Base-by-base conservation (phyloP, 179 eudicot species). In the Corrigiola litoralis region DNA sequence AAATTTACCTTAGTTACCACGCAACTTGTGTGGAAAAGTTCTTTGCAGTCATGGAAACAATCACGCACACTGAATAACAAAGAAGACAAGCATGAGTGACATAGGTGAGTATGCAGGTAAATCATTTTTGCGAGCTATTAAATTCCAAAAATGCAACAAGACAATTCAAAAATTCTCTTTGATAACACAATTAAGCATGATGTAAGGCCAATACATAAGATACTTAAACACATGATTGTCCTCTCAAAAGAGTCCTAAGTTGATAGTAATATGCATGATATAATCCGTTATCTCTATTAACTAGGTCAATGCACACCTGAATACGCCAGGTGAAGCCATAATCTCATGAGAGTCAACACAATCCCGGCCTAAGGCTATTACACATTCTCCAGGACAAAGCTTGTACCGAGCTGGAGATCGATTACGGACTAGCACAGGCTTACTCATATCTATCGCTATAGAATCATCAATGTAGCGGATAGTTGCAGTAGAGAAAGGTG, bases 311-410 rank as follows among this genome's bases (percentile, higher is more conserved):
- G 20, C 34, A 29, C 53, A 61, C 66, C 53, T 61, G 40, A 61
- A 61, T 17, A 61, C 40, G 12, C 66, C 66, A 28, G 66, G 66
- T 45, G 66, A 44, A 61, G 66, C 41, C 66, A 61, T 61, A 44
- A 61, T 10, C 27, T 45, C 66, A 28, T 27, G 50, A 61, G 33
- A 7, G 18, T 2, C 66, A 1, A 6, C 16, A 41, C 1, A 18
- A 45, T 61, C 36, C 18, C 66, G 66, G 8, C 41, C 38, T 61
- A 61, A 29, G 8, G 66, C 53, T 7, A 61, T 45, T 27, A 61
- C 53, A 1, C 21, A 38, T 4, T 61, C 40, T 4, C 66, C 53
- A 0, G 66, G 66, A 29, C 1, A 2, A 31, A 61, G 66, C 2
- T 45, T 61, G 27, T 42, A 45, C 8, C 16, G 7, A 44, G n/a